Base-by-base conservation (phyloP, 2,329 filamentous ascomycete genomes). In the Podosphaera fusca region DNA sequence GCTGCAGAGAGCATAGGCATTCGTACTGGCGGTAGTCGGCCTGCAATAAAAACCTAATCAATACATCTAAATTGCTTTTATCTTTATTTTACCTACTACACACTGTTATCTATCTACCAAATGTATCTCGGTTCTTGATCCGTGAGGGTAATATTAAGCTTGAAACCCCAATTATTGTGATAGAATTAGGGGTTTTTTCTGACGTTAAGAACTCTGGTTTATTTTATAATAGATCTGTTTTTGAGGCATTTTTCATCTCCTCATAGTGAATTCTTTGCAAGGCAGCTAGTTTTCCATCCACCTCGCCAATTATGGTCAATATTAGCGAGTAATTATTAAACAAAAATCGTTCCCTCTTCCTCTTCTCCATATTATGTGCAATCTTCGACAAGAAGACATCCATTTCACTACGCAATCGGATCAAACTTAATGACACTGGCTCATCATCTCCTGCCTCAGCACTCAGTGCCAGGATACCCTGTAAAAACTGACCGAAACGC, bases 311-410 rank as follows among this genome's bases (percentile, higher is more conserved):
- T 60, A 98, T 95, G 9, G 92, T 95, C 64, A 87, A 74, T n/a
- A 98, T 79, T 61, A 98, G 74, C 56, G 87, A 94, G 69, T 94
- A 96, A 69, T 98, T 98, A 68, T 96, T 98, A 67, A 85, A 92
- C 64, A 98, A 69, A 67, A 96, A 96, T 50, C 92, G 75, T 63
- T 90, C 84, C 62, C 84, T 76, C 71, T 94, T 94, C 66, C 87
- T 79, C 61, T 79, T 76, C 65, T 95, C 90, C 60, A 89, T 86
- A 0, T 74, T 74, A 63, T 87, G 84, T 66, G 85, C 85, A 59
- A 89, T 74, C 66, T 85, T 87, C 4, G 79, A 78, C 59, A 98
- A 69, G 62, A 95, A 92, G 0, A 79, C 78, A 69, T 96, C 88
- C 47, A 90, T 84, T 67, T 96, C 92, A 58, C 75, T 77, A 35